A percentile compares a stretch with the other conserved stretches of the same genome.
These are phyloP conservation scores for Bacidia rubella DNA, from an alignment of 495 filamentous ascomycete species.

Conservation along the genomic window DNA sequence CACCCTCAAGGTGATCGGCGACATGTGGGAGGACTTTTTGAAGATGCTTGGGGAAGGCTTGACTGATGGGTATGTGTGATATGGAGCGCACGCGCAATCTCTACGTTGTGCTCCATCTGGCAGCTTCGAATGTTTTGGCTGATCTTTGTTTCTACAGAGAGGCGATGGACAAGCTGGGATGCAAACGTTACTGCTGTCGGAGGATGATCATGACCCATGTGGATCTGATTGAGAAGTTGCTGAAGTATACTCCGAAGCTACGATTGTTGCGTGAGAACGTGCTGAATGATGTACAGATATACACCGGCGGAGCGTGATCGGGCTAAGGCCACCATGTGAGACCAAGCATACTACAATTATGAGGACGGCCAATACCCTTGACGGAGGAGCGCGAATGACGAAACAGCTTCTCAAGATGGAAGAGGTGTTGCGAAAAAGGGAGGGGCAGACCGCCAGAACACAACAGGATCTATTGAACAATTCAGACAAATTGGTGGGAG, in stretches of 20 bases:
- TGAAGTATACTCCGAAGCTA: constrained; percentile 45
- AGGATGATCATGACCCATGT: constrained; percentile 99
- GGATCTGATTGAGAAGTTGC: constrained; percentile 93
- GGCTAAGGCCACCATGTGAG: background rate
- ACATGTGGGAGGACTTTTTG: constrained; percentile 93
- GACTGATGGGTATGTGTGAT: constrained; percentile 62
- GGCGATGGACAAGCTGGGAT: constrained; percentile 84
- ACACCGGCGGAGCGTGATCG: constrained; percentile 11
- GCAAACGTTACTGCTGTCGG: constrained; percentile 93
- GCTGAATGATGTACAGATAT: background rate
- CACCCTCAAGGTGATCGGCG: constrained; percentile 65
- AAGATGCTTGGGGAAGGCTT: constrained; percentile 63
- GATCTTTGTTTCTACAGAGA: constrained; percentile 39
- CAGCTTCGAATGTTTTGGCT: too few relatives aligned
- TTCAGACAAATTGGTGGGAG: too few relatives aligned
- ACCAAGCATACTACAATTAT: background rate
- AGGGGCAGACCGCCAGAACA: too few relatives aligned
- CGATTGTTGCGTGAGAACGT: background rate
- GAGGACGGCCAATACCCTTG: background rate
- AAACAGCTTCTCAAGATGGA: too few relatives aligned
- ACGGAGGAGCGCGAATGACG: too few relatives aligned
- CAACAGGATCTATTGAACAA: too few relatives aligned
- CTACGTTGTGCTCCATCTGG: background rate
- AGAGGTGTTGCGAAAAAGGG: too few relatives aligned
- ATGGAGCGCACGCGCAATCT: too few relatives aligned